Base-by-base conservation (phyloP, 768 basidiomycete genomes). In the Daedaleopsis nitida region DNA sequence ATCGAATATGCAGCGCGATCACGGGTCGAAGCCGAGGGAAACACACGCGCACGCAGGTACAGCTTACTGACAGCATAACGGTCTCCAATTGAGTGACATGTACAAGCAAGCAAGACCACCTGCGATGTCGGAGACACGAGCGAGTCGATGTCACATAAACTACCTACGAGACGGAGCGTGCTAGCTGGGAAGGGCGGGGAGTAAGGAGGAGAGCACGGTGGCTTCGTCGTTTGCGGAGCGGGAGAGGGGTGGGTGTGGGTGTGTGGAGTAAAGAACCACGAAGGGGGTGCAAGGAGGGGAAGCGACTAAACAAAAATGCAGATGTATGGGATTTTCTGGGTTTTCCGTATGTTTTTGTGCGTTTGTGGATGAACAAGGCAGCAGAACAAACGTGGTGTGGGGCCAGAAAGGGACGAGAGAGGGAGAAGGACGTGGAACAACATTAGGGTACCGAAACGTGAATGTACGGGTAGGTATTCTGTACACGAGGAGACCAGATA, bases 301-400 rank as follows among this genome's bases (percentile, higher is more conserved):
- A 63, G 44, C 39, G 39, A 42, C 39, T 13, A 17, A 42, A 55
- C 49, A 59, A 49, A 62, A 64, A 62, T 62, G 58, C 61, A 61
- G 55, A 71, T 71, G 76, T 69, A 73, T 74, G 74, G 76, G 74
- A 74, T 74, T 73, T 74, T 70, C 67, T 66, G 65, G 64, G 55
- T 72, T 70, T 72, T 66, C 69, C 65, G 69, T 71, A 74, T 82
- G 74, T 85, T 84, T 85, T 85, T 84, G 76, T 77, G 67, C 65
- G 70, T 76, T 73, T 76, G 73, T 58, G 76, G 75, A 73, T 71
- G 68, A 73, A 74, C 72, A 77, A 75, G 70, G 73, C 73, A 70
- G 64, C 69, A 75, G 70, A 72, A 75, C 61, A 58, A 69, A 68
- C 69, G 69, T 69, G 75, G 63, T 64, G 68, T 64, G 60, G 59